Evolutionary conservation across 176 grass and related monocot genomes (phyloP), one percentile per base, ranked within the genome.

Genomic region (Triticum monococcum): DNA sequence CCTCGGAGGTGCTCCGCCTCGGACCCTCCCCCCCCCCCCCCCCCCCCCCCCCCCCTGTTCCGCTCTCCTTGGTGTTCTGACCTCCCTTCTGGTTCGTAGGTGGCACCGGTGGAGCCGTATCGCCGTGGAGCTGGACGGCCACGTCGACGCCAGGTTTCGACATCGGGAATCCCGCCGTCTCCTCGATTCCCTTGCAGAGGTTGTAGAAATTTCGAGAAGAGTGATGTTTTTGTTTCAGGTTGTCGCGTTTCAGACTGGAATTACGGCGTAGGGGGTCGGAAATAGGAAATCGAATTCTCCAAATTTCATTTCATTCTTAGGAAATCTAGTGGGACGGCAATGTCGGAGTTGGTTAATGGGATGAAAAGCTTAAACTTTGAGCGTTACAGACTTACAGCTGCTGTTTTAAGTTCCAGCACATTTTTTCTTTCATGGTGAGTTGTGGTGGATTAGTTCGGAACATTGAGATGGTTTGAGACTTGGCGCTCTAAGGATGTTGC

Each of bases 51-150:
- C 22, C 40, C 2, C 81, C 74, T 24, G 31, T 56, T 22, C 20
- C 76, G 40, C 4, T n/a, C 64, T 13, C 69, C 26, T 81, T 32
- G 12, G 14, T 56, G 11, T 52, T 77, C 68, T 85, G 22, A 87
- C 18, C 45, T 52, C 16, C 11, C 33, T 68, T 63, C n/a, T 60
- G 32, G 16, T 35, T 12, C 62, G 75, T 13, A 82, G 85, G 77
- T 61, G 74, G 75, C 72, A 83, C 67, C 61, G 48, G 74, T 98
- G 96, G 96, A 86, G 76, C 50, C 93, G 88, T 74, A 86, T 80
- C 75, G 83, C 86, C 40, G 78, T 56, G 32, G 96, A 98, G 87
- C 36, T 98, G 48, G 92, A 98, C 71, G 96, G 93, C 57, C 88
- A 71, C 31, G 64, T 92, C 9, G 82, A 88, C 76, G 64, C 87